Evolutionary conservation across 257 asterid genomes (phyloP), one percentile per base, ranked within the genome.

Genomic region (Solanum corneliomulleri): DNA sequence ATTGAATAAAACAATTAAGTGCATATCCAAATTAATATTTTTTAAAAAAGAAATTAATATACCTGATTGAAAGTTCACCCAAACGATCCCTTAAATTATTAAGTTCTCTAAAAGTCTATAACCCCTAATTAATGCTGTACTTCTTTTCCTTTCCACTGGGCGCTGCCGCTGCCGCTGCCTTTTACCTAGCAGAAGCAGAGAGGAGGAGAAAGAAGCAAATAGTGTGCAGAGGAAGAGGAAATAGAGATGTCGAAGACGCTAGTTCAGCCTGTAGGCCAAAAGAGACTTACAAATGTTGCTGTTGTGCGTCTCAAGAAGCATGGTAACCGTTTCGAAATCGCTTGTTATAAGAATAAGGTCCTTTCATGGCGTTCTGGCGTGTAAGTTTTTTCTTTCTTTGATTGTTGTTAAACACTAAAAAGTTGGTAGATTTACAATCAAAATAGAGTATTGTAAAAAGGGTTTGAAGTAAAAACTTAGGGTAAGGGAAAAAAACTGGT

Each of bases 301-400:
- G 98, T 97, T 3, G 99, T 97, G 33, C 98, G 99, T 89, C 97
- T 97, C 78, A 97, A 92, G 92, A 97, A 95, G 87, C 98, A 92
- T 76, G 98, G 98, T 1, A 92, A 90, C 84, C 98, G 98, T 68
- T 97, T 94, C 87, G 99, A 95, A 89, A 95, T 97, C 83, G 99
- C 99, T 42, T 96, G 99, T 90, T 96, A 97, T 93, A 97, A 97
- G 93, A 97, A 97, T 95, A 97, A 94, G 92, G 99, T 93, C 86
- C 81, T 74, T 1, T 74, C 81, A 37, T 74, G 81, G 81, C 81
- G 81, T 11, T 74, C 81, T 37, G 52, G 49, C 52, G 52, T 74
- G 81, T 74, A 74, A 74, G 81, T 74, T 21, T 20, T 72, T 35
- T 0, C 44, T 35, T 31, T 33, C 41, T 15, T 31, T 70, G 76